These are phyloP conservation scores for Paradendryphiella salina DNA, from an alignment of 2,329 filamentous ascomycete species.

Conservation along the genomic window DNA sequence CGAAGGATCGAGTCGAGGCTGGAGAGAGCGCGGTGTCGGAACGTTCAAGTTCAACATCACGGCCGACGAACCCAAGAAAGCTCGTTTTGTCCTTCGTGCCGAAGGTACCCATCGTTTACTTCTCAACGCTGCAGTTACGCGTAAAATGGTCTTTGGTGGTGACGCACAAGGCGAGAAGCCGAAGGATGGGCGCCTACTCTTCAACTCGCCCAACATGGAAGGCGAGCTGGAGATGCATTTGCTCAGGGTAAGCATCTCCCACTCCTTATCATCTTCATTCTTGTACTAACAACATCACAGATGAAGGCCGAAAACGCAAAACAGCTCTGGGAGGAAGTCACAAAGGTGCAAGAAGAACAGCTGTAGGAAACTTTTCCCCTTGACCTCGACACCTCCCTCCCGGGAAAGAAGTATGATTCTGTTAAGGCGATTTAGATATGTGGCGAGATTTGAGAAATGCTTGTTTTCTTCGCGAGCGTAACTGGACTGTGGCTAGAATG, in stretches of 20 bases:
- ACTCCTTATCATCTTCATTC: background rate
- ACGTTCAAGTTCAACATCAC: conserved; percentile 76
- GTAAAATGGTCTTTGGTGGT: conserved; percentile 77
- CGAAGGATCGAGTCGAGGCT: conserved; percentile 61
- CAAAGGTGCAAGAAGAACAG: conserved; percentile 25
- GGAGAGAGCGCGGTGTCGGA: conserved; percentile 88
- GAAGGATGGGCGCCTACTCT: conserved; percentile 68
- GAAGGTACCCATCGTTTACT: conserved; percentile 86
- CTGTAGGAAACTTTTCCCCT: conserved; percentile 24
- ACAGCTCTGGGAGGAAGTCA: conserved; percentile 32
- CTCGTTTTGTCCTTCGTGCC: conserved; percentile 85
- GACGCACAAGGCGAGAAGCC: conserved; percentile 65
- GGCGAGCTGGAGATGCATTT: conserved; percentile 58
- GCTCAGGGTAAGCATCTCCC: conserved; percentile 56
- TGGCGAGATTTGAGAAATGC: background rate
- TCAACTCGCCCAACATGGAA: conserved; percentile 60
- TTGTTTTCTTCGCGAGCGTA: background rate
- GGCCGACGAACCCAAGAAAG: conserved; percentile 49
- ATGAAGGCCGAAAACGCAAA: conserved; percentile 29
- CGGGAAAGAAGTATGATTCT: background rate
- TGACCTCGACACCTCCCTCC: conserved; percentile 1
- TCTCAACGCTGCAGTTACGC: conserved; percentile 79
- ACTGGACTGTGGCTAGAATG: background rate
- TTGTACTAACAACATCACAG: conserved; percentile 9
- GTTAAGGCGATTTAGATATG: background rate